Evolutionary conservation across 352 stramenopile species (phyloP).

Genomic region (Pythium aquatile): DNA sequence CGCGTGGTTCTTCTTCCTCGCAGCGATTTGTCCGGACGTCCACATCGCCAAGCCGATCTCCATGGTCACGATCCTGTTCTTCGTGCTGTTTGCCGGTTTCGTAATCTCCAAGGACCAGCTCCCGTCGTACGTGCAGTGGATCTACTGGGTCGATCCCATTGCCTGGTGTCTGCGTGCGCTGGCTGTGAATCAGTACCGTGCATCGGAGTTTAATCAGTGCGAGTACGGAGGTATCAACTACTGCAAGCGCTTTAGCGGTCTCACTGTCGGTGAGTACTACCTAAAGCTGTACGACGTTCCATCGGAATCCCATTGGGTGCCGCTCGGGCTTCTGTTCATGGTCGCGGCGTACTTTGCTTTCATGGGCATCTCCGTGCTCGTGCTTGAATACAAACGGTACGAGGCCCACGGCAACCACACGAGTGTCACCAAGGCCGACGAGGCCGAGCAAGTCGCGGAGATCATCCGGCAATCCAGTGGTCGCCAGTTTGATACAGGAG

Average conservation of each 20-base stretch:
- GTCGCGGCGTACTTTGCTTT: slow-evolving; percentile 26
- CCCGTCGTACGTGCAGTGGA: slow-evolving; percentile 38
- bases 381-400: slow-evolving; percentile 30
- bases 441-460: slow-evolving; percentile 11
- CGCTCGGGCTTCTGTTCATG: slow-evolving; percentile 27
- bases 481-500: background rate
- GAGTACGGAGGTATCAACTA: slow-evolving; percentile 30
- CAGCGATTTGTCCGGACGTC: slow-evolving; percentile 20
- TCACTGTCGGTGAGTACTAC: slow-evolving; percentile 26
- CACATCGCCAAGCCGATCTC: slow-evolving; percentile 28
- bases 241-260: slow-evolving; percentile 6
- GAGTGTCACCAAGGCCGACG: background rate
- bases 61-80: slow-evolving; percentile 30
- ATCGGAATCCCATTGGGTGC: slow-evolving; percentile 17
- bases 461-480: slow-evolving; percentile 1
- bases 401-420: slow-evolving; percentile 21
- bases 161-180: slow-evolving; percentile 31
- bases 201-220: slow-evolving; percentile 17
- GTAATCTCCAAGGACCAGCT: slow-evolving; percentile 32
- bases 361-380: slow-evolving; percentile 20
- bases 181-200: slow-evolving; percentile 29
- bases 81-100: slow-evolving; percentile 39
- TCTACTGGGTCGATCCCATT: slow-evolving; percentile 45
- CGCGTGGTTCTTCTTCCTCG: slow-evolving; percentile 34
- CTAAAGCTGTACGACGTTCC: slow-evolving; percentile 23